Evolutionary conservation across 2,329 filamentous ascomycete species (phyloP).

Genomic region (Lasiodiplodia citricola): DNA sequence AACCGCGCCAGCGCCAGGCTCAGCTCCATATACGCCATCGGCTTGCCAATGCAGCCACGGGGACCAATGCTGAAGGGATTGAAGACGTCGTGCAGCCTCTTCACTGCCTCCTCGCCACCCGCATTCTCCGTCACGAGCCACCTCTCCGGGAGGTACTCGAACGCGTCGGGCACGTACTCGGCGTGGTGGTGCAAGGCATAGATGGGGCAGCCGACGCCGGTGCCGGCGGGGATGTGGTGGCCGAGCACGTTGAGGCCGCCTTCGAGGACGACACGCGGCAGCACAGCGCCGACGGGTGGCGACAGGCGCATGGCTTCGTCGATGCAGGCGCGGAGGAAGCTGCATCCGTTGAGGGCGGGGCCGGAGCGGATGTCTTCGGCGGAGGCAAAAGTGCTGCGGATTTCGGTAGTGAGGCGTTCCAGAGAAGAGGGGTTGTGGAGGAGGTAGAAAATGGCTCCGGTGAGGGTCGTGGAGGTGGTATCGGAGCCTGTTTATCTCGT

Average conservation of each 20-base stretch:
- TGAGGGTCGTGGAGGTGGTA: constrained; percentile 51
- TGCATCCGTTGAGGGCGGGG: constrained; percentile 41
- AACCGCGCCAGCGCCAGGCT: constrained; percentile 65
- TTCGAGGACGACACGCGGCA: constrained; percentile 41
- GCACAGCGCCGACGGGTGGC: constrained; percentile 45
- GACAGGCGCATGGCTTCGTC: constrained; percentile 50
- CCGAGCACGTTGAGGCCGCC: constrained; percentile 39
- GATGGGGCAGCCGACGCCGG: constrained; percentile 47
- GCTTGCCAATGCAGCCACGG: constrained; percentile 74
- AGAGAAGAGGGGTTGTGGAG: constrained; percentile 46
- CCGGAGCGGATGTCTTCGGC: constrained; percentile 48
- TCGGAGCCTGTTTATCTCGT: constrained; percentile 42
- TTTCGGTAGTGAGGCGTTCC: constrained; percentile 40
- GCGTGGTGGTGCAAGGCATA: constrained; percentile 49
- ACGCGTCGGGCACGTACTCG: constrained; percentile 45
- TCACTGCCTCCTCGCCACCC: not conserved
- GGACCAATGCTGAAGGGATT: constrained; percentile 76
- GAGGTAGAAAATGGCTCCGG: constrained; percentile 53
- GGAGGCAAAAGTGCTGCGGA: constrained; percentile 41
- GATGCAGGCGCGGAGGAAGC: constrained; percentile 47
- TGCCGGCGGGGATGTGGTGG: constrained; percentile 40
- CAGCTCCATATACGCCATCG: constrained; percentile 71
- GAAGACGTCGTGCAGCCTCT: constrained; percentile 50
- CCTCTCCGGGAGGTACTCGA: constrained; percentile 39
- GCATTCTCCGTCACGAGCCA: not conserved